phyloP scores from a whole-genome alignment of 2,329 filamentous ascomycete species.

The Xylariaceae sp. region DNA sequence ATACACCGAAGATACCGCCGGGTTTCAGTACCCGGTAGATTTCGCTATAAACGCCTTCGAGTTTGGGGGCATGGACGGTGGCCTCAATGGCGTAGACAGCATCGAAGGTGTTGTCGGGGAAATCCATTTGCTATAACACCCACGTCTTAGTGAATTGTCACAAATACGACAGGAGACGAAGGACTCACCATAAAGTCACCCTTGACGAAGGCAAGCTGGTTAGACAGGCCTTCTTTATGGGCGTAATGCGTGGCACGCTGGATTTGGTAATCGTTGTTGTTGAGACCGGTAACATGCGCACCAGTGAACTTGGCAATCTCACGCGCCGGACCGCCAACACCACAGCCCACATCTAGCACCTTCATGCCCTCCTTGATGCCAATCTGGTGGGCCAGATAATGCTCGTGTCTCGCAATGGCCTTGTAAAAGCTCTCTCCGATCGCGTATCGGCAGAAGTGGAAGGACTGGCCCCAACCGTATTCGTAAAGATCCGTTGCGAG shows the following conservation, averaged over 20 bases:
- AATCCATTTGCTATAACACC: conserved; percentile 72
- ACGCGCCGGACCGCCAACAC: conserved; percentile 88
- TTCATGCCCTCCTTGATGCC: conserved; percentile 79
- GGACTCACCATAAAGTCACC: conserved; percentile 81
- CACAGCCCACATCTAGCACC: conserved; percentile 93
- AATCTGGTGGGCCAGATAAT: conserved; percentile 90
- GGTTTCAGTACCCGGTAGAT: conserved; percentile 96
- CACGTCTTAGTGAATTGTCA: conserved; percentile 1
- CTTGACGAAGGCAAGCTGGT: conserved; percentile 83
- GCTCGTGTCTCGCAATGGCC: conserved; percentile 92
- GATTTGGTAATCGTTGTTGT: conserved; percentile 99
- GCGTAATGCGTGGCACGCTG: conserved; percentile 86
- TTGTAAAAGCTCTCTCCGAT: conserved; percentile 81
- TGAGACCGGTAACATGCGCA: conserved; percentile 81
- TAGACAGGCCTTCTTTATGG: conserved; percentile 68
- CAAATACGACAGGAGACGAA: not conserved
- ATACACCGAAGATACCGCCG: conserved; percentile 91
- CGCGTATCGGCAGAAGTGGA: conserved; percentile 96
- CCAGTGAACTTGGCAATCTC: conserved; percentile 96
- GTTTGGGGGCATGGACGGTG: conserved; percentile 85
- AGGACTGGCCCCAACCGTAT: conserved; percentile 92
- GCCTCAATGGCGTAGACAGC: conserved; percentile 97
- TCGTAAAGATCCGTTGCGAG: conserved; percentile 95
- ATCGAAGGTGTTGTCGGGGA: conserved; percentile 87
- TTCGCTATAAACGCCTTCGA: conserved; percentile 88